phyloP scores from a whole-genome alignment of 169 alveolate species.

The Babesia divergens region DNA sequence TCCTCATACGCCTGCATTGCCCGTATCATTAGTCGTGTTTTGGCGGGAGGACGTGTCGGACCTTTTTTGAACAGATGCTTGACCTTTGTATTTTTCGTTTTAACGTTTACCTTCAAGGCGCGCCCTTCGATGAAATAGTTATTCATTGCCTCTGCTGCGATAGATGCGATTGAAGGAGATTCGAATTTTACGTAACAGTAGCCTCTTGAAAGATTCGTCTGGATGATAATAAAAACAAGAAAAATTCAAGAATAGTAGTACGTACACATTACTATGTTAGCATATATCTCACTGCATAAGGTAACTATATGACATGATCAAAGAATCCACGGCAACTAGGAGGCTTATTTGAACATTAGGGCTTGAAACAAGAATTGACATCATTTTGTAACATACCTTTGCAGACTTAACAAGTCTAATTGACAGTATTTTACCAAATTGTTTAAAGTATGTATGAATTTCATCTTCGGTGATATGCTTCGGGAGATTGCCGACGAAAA shows the following conservation, averaged over 20 bases:
- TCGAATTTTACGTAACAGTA: conserved; percentile 52
- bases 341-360: no score
- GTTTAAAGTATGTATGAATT: conserved; percentile 33
- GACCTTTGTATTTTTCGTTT: conserved; percentile 5
- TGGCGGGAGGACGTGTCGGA: not conserved
- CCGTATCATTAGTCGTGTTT: not conserved
- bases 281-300: no score
- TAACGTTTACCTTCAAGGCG: conserved; percentile 40
- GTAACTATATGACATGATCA: no score
- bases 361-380: no score
- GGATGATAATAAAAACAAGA: no score
- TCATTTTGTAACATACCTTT: conserved; percentile 19
- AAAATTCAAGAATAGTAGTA: not conserved
- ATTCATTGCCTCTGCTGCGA: conserved; percentile 66
- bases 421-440: conserved; percentile 44
- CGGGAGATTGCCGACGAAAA: conserved; percentile 65
- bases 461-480: conserved; percentile 47
- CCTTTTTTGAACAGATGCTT: conserved; percentile 42
- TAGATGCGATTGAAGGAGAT: conserved; percentile 42
- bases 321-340: no score
- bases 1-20: not conserved
- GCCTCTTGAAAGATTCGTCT: conserved; percentile 61
- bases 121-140: conserved; percentile 63
- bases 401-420: conserved; percentile 41
- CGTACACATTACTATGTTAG: not conserved